Evolutionary conservation across 495 filamentous ascomycete genomes (phyloP).

Genomic region (Aspergillus taichungensis): DNA sequence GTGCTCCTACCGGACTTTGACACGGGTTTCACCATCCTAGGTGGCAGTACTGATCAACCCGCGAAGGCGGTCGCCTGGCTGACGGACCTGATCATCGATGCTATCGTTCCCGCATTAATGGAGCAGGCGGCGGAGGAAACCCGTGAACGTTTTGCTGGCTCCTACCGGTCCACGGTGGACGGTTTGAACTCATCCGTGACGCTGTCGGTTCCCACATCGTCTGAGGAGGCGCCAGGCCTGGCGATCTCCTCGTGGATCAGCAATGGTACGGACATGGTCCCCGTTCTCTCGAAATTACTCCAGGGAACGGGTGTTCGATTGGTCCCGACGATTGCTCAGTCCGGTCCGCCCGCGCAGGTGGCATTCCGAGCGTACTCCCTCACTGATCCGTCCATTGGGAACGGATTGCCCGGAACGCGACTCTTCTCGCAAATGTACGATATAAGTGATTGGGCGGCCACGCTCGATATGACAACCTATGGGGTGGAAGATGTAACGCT

Average conservation of each 20-base stretch:
- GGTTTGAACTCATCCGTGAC: slow-evolving; percentile 5
- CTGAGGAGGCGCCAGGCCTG: slow-evolving; percentile 2
- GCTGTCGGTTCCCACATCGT: neutral
- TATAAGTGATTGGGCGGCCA: neutral
- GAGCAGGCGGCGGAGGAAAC: slow-evolving; percentile 5
- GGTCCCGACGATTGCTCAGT: neutral
- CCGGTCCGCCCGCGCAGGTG: neutral
- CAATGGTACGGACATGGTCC: slow-evolving; percentile 7
- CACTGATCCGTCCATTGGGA: neutral
- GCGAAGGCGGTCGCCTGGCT: neutral
- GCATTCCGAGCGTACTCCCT: slow-evolving; percentile 6
- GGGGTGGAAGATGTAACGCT: neutral
- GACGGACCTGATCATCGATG: slow-evolving; percentile 8
- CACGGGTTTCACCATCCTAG: slow-evolving; percentile 30
- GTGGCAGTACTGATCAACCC: slow-evolving; percentile 7
- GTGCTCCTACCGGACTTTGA: slow-evolving; percentile 34
- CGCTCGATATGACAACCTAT: neutral
- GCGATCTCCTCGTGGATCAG: slow-evolving; percentile 4
- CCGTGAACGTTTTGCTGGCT: slow-evolving; percentile 3
- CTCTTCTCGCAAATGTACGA: slow-evolving; percentile 7
- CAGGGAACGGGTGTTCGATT: neutral
- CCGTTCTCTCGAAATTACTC: neutral
- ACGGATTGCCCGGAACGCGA: neutral
- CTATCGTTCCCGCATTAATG: slow-evolving; percentile 7
- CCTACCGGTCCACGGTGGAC: slow-evolving; percentile 1